Base-by-base conservation (phyloP, 306 rosid species). In the Acmispon strigosus region DNA sequence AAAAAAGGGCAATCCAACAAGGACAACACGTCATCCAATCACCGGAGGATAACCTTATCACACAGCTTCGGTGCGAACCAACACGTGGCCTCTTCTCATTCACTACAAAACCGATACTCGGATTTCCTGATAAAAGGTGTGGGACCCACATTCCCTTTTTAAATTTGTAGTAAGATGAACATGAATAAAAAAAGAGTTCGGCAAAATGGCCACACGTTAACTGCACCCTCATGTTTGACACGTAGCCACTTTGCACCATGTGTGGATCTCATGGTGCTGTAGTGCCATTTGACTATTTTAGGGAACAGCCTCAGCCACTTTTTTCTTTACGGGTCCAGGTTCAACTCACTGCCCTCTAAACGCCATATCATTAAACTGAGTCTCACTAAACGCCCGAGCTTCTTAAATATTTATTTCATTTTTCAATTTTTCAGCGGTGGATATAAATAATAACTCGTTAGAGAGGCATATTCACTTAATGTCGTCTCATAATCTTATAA, bases 1-100 rank as follows among this genome's bases (percentile, higher is more conserved):
- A 41, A 74, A 69, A 27, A 70, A 59, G 70, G 7, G 68, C 0
- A 66, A 77, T 75, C 85, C 81, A 52, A 78, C 50, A 6, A 0
- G 79, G 84, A 76, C 6, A 11, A 12, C 73, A 84, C 81, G 48
- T 20, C 70, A 62, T 1, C 91, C 91, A 87, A 87, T 84, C 44
- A 73, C 51, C 29, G 42, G 13, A 82, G 34, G 92, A 87, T 87
- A 84, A 80, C 84, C 62, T 84, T 82, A 87, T 87, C 89, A 52
- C 52, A 58, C 45, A n/a, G 63, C 70, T 9, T 15, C 66, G 55
- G 67, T 14, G 27, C 66, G 22, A 7, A 2, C 0, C 0, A 0
- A 5, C 85, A 79, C 81, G 85, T 76, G 88, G 72, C 66, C 0
- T 0, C 0, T 0, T 8, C 4, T 48, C 3, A 42, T 59, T 70